A percentile compares a stretch with the other conserved stretches of the same genome.
Evolutionary conservation across 2,329 filamentous ascomycete genomes (phyloP).

Genomic region (Periconia macrospinosa): DNA sequence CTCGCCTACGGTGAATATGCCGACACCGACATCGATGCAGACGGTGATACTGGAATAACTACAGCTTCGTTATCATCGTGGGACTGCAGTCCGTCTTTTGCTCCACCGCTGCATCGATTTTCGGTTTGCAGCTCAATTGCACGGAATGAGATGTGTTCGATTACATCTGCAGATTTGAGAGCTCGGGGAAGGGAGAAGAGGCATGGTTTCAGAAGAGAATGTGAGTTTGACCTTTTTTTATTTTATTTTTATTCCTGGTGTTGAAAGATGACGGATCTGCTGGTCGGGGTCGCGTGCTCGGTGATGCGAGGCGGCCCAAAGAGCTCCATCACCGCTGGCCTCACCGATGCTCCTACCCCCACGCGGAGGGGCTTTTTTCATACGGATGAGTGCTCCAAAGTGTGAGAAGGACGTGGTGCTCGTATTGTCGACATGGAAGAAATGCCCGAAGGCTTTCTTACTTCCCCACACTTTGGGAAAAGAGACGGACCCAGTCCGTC

Average conservation of each 20-base stretch:
- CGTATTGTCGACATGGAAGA: background rate
- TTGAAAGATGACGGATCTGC: background rate
- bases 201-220: background rate
- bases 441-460: too few species aligned
- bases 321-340: too few species aligned
- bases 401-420: background rate
- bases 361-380: background rate
- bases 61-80: too few species aligned
- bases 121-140: conserved; percentile 30
- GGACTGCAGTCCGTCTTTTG: too few species aligned
- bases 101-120: conserved; percentile 20
- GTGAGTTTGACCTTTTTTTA: conserved; percentile 1
- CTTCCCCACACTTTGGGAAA: background rate
- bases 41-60: too few species aligned
- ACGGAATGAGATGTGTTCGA: conserved; percentile 17
- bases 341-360: too few species aligned
- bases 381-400: background rate
- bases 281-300: background rate
- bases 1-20: too few species aligned
- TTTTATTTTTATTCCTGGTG: too few species aligned
- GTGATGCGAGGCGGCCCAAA: background rate
- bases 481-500: background rate
- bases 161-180: conserved; percentile 26
- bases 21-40: too few species aligned
- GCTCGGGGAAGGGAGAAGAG: background rate